A percentile compares a stretch with the other conserved stretches of the same genome.
Evolutionary conservation across 2,329 filamentous ascomycete genomes (phyloP).

Genomic region (Pseudogymnoascus sp.): DNA sequence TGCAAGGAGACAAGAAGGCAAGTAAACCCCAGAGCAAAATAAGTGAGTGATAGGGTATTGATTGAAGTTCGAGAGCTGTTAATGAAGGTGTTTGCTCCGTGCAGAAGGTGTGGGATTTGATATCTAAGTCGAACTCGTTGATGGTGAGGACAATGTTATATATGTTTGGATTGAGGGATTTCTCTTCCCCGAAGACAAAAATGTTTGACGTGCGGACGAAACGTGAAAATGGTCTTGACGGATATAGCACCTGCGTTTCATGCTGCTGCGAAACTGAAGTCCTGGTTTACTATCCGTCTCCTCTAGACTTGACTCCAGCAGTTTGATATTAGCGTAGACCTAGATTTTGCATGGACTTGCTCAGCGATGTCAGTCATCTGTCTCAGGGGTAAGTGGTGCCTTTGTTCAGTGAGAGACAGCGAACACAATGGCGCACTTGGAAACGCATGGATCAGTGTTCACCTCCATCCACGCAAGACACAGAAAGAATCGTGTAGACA

Average conservation of each 20-base stretch:
- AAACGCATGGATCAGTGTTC: background rate
- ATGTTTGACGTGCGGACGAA: background rate
- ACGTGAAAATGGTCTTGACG: background rate
- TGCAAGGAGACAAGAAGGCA: background rate
- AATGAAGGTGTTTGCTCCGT: background rate
- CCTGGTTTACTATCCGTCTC: too few relatives aligned
- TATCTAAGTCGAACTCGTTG: background rate
- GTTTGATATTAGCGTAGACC: background rate
- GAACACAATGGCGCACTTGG: background rate
- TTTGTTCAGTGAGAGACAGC: background rate
- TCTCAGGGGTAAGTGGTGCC: background rate
- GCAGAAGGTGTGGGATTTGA: background rate
- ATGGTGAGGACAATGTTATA: background rate
- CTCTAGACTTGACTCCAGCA: background rate
- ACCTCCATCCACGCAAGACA: background rate
- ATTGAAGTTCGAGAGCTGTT: background rate
- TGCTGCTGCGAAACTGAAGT: background rate
- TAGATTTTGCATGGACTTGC: background rate
- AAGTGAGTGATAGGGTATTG: too few relatives aligned
- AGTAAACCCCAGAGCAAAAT: too few relatives aligned
- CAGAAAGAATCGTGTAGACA: background rate
- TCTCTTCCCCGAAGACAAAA: background rate
- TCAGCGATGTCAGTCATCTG: background rate
- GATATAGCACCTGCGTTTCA: background rate
- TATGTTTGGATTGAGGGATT: background rate